These are phyloP conservation scores for Takakia lepidozioides DNA, from an alignment of 225 moss, liverwort and hornwort species.

Conservation along the genomic window DNA sequence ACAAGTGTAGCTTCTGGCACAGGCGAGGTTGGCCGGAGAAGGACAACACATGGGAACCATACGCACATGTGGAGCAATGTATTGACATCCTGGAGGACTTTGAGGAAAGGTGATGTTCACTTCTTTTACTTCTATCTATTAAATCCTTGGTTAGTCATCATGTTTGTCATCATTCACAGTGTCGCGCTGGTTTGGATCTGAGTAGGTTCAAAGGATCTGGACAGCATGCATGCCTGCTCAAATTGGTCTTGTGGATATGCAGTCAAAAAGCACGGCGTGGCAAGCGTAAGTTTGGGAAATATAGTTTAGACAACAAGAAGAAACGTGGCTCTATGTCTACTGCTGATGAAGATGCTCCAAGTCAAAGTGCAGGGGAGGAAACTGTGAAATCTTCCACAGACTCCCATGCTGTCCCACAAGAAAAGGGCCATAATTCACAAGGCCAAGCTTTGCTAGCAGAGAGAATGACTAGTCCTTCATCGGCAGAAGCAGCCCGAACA, in stretches of 20 bases:
- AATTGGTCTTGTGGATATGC: slow-evolving; percentile 22
- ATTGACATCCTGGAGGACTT: slow-evolving; percentile 46
- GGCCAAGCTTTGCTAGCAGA: slow-evolving; percentile 9
- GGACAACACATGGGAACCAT: slow-evolving; percentile 49
- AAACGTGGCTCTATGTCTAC: slow-evolving; percentile 36
- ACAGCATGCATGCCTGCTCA: no score
- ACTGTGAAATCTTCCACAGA: slow-evolving; percentile 52
- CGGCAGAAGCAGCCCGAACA: slow-evolving; percentile 49
- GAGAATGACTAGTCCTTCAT: slow-evolving; percentile 41
- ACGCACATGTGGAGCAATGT: slow-evolving; percentile 33
- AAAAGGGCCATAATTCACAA: slow-evolving; percentile 25
- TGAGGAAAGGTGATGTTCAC: slow-evolving; percentile 37
- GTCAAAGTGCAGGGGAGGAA: slow-evolving; percentile 57
- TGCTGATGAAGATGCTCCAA: slow-evolving; percentile 57
- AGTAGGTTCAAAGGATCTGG: no score
- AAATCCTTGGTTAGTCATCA: no score
- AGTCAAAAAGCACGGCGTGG: slow-evolving; percentile 70
- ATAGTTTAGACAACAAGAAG: slow-evolving; percentile 72
- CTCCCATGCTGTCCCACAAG: slow-evolving; percentile 54
- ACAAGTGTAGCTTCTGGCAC: background rate
- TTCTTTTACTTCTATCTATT: no score
- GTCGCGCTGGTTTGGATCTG: no score
- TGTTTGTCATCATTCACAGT: no score
- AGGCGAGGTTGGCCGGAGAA: slow-evolving; percentile 51
- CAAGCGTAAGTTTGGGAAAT: slow-evolving; percentile 75